Conservation (phyloP, 768 basidiomycete genomes). For the Dioszegia crocea region DNA sequence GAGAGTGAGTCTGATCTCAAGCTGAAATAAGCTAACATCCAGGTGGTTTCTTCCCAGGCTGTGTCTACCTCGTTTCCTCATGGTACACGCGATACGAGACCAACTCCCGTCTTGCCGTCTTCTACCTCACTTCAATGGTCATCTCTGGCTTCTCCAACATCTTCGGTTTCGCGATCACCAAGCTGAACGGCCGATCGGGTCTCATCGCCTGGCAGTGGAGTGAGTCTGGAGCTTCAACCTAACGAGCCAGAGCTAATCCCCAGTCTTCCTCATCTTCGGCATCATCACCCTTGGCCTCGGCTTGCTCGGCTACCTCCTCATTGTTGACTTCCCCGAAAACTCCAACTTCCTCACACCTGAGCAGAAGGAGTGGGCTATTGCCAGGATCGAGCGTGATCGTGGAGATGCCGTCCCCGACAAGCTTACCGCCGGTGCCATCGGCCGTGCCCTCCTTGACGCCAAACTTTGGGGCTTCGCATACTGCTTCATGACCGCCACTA, state of each 20-base stretch:
- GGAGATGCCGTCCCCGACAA: constrained; percentile 37
- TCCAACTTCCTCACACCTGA: constrained; percentile 37
- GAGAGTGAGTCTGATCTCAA: constrained; percentile 22
- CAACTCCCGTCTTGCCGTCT: constrained; percentile 35
- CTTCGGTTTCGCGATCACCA: constrained; percentile 23
- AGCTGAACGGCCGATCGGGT: constrained; percentile 10
- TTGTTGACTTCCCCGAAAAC: constrained; percentile 49
- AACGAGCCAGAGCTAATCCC: background rate
- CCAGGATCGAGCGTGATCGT: constrained; percentile 39
- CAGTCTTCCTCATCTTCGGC: constrained; percentile 41
- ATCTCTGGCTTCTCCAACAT: constrained; percentile 34
- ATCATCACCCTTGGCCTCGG: constrained; percentile 32
- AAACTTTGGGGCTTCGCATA: constrained; percentile 44
- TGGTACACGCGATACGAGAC: constrained; percentile 47
- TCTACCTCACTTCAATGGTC: constrained; percentile 42
- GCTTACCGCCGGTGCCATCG: constrained; percentile 25
- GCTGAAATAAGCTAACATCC: background rate
- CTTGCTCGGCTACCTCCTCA: constrained; percentile 23
- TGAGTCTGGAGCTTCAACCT: background rate
- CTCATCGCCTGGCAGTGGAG: constrained; percentile 45
- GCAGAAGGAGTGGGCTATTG: constrained; percentile 31
- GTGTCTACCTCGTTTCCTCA: constrained; percentile 30
- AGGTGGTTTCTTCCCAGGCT: constrained; percentile 45
- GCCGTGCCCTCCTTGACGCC: constrained; percentile 26
- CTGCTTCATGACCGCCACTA: constrained; percentile 35